Evolutionary conservation across 345 rosid species (phyloP), one percentile per base, ranked within the genome.

Genomic region (thale cress (Arabidopsis thaliana)): DNA sequence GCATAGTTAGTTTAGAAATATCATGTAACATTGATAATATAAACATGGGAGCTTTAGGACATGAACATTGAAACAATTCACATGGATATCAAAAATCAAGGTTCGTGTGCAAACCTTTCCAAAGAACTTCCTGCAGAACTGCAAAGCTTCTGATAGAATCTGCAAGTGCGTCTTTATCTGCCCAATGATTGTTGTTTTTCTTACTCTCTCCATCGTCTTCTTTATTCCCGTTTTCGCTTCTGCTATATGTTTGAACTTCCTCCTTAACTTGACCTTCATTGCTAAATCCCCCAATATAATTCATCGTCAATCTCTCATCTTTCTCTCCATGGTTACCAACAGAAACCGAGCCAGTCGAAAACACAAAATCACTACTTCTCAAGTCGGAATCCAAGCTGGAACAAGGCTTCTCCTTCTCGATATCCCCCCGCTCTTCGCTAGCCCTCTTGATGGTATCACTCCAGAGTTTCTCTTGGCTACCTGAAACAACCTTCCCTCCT

Each of bases 351-450:
- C 85, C 85, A 85, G 84, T 89, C 78, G 74, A 78, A 83, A 88
- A 88, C 70, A 90, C 84, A 85, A 87, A 88, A 74, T 86, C 85
- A 71, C 92, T 82, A 87, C 97, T 90, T 84, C 89, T 83, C 20
- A 93, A 87, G 80, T 94, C 93, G 44, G 98, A 93, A 78, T 85
- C 98, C 80, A 89, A 13, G 78, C 96, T 88, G 63, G 98, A 91
- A 80, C 72, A 89, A 83, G 91, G 93, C 81, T 87, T 90, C 53
- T 87, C 88, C 80, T 88, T 83, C 84, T 88, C 79, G 13, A 80
- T 69, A 83, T 82, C 83, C 89, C 79, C 83, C 87, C 84, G 79
- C 72, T 88, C 97, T 74, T 88, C 92, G 76, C 92, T 90, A 24
- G 68, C 87, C 85, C 87, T 93, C 90, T 87, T 93, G 71, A 83